phyloP scores from a whole-genome alignment of 371 early-diverging fungal genomes.

The Mortierella sp. region DNA sequence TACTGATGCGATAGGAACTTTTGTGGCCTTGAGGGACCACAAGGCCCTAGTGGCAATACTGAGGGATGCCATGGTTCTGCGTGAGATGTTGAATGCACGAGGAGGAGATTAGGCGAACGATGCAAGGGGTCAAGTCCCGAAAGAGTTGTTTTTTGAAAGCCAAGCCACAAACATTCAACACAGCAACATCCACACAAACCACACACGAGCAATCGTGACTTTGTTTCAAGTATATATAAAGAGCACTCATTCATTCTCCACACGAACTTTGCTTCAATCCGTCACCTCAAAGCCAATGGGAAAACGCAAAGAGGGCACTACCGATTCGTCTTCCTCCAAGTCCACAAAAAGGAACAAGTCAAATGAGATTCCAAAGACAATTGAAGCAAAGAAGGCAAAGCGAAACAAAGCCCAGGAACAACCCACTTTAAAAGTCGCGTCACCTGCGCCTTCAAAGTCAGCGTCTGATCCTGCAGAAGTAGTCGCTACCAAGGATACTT shows the following conservation, averaged over 20 bases:
- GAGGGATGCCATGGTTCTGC: slow-evolving; percentile 36
- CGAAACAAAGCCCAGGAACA: neutral
- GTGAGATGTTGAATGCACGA: slow-evolving; percentile 14
- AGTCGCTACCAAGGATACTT: neutral
- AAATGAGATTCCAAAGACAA: neutral
- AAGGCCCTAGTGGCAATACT: slow-evolving; percentile 36
- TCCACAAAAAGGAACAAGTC: neutral
- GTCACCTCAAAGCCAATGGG: neutral
- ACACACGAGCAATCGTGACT: slow-evolving; percentile 1
- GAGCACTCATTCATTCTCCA: neutral
- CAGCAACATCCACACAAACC: too few relatives aligned
- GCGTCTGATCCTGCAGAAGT: neutral
- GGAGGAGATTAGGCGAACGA: neutral
- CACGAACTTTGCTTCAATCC: neutral
- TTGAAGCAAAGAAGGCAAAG: neutral
- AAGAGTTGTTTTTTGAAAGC: slow-evolving; percentile 6
- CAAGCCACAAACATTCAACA: slow-evolving; percentile 16
- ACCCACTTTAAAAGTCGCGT: neutral
- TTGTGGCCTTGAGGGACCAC: slow-evolving; percentile 38
- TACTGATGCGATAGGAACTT: slow-evolving; percentile 22
- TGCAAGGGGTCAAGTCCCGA: slow-evolving; percentile 7
- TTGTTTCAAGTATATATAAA: neutral
- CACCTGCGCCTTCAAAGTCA: neutral
- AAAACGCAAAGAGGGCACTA: neutral
- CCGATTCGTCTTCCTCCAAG: neutral